Evolutionary conservation across 2,329 filamentous ascomycete genomes (phyloP).

Genomic region (Apiospora phragmitis): DNA sequence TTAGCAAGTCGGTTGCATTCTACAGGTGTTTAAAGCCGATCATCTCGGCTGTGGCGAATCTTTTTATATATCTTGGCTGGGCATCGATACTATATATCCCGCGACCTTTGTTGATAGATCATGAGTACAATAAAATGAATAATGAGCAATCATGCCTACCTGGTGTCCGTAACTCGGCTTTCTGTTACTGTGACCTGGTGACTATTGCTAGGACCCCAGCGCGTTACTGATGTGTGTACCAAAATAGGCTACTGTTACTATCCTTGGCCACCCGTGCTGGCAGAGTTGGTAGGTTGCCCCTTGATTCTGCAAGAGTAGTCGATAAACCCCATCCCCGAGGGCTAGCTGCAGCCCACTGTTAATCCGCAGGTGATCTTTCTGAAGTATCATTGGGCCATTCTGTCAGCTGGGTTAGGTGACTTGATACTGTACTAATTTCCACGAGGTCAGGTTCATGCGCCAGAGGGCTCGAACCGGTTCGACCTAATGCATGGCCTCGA

Average conservation of each 20-base stretch:
- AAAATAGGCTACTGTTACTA: neutral
- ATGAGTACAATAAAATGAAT: neutral
- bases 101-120: neutral
- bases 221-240: too few relatives aligned
- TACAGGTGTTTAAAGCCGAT: neutral
- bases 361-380: neutral
- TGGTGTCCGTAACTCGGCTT: neutral
- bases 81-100: neutral
- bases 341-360: too few relatives aligned
- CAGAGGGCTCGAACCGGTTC: neutral
- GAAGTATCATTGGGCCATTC: neutral
- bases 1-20: conserved; percentile 4
- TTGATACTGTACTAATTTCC: neutral
- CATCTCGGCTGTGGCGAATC: neutral
- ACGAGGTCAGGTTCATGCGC: neutral
- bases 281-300: too few relatives aligned
- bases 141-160: neutral
- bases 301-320: too few relatives aligned
- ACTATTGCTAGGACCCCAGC: neutral
- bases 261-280: neutral
- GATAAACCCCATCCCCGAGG: too few relatives aligned
- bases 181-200: neutral
- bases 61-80: neutral
- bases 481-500: neutral
- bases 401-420: neutral